Evolutionary conservation across 2,329 filamentous ascomycete genomes (phyloP), one percentile per base, ranked within the genome.

Genomic region (Botrytis fragariae): DNA sequence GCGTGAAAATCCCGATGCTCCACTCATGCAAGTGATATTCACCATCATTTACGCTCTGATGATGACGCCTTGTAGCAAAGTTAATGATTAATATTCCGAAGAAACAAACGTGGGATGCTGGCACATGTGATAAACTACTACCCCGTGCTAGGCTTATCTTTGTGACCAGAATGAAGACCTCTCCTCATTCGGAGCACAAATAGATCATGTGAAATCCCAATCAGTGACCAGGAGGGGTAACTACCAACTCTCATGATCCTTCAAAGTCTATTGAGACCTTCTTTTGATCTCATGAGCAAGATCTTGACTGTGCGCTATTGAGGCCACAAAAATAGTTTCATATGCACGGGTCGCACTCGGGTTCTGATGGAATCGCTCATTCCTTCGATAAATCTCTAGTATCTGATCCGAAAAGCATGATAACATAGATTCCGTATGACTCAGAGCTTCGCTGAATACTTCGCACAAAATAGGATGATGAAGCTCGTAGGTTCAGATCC

Each of bases 21-120:
- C 70, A 72, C 61, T 67, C 61, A 72, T 44, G 61, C 37, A 67
- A n/a, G n/a, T 72, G 60, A 67, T 67, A 14, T 67, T 25, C n/a
- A 69, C n/a, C 39, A 18, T 35, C 25, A 44, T 72, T 67, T 61
- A 45, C 37, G 60, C 62, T 71, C 29, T 57, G n/a, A 42, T 72
- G 22, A 65, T 35, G 8, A 32, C 25, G 18, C 25, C 16, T 54
- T 42, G 61, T 35, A 44, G 70, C 22, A 67, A 54, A 67, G 18
- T 42, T 37, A 22, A 54, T 42, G 61, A 68, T 67, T 22, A 72
- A 59, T 44, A 3, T n/a, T 44, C 70, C 69, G 18, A 65, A 14
- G 7, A 18, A n/a, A 48, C 20, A 18, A 25, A 64, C 61, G 25
- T 57, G 48, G 65, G 37, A 57, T 44, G n/a, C 18, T 44, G 65